phyloP scores from a whole-genome alignment of 1,284 basidiomycete species.

The Cutaneotrichosporon cyanovorans region DNA sequence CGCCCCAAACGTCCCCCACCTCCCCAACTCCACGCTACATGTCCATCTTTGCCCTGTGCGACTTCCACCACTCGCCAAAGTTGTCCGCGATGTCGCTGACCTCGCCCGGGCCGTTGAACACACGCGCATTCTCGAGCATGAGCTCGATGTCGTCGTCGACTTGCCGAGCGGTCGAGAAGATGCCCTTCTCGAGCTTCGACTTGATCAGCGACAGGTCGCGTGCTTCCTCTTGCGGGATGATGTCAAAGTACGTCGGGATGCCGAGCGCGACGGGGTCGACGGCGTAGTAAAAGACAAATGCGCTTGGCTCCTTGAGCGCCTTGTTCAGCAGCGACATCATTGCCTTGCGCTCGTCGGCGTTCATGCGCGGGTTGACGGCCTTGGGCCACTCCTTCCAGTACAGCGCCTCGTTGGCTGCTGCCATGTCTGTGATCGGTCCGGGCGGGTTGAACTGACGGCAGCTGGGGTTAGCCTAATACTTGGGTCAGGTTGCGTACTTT shows the following conservation, averaged over 20 bases:
- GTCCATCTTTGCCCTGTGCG: slow-evolving; percentile 34
- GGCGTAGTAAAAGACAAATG: slow-evolving; percentile 73
- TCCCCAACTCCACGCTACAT: slow-evolving; percentile 2
- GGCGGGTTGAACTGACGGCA: slow-evolving; percentile 83
- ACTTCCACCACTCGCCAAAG: slow-evolving; percentile 36
- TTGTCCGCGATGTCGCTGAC: slow-evolving; percentile 31
- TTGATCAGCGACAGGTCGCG: slow-evolving; percentile 80
- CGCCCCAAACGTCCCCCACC: too few species aligned
- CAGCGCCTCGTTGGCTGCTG: slow-evolving; percentile 62
- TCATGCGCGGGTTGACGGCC: slow-evolving; percentile 63
- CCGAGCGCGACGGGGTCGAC: slow-evolving; percentile 39
- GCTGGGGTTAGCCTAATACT: slow-evolving; percentile 10
- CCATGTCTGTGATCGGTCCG: slow-evolving; percentile 56
- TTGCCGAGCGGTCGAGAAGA: slow-evolving; percentile 26
- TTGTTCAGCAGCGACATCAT: slow-evolving; percentile 65
- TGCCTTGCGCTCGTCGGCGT: slow-evolving; percentile 71
- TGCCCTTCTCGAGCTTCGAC: slow-evolving; percentile 59
- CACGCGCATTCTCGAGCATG: slow-evolving; percentile 42
- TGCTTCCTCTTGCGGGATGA: slow-evolving; percentile 56
- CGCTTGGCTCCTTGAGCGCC: slow-evolving; percentile 64
- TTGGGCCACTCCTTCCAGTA: slow-evolving; percentile 86
- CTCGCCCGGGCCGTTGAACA: slow-evolving; percentile 39
- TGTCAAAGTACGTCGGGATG: slow-evolving; percentile 41
- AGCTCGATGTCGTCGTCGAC: slow-evolving; percentile 41
- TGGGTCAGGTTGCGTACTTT: slow-evolving; percentile 55